phyloP scores from a whole-genome alignment of 2,329 filamentous ascomycete species.

The Aspergillus calidoustus region DNA sequence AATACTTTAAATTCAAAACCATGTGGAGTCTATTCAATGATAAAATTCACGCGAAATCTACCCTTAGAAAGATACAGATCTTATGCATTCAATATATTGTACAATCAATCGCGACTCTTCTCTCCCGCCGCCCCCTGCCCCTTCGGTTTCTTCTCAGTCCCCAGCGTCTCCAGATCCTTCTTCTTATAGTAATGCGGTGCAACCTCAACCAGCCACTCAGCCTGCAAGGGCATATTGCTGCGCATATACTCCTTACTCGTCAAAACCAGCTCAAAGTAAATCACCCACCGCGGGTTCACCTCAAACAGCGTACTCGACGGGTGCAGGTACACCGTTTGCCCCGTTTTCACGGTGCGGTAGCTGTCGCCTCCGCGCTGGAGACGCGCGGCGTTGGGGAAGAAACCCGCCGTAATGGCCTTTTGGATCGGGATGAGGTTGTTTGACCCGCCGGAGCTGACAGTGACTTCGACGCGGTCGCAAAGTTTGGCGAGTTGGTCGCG shows the following conservation, averaged over 20 bases:
- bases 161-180: constrained; percentile 81
- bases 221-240: constrained; percentile 80
- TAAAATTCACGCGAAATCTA: not conserved
- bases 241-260: constrained; percentile 97
- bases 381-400: constrained; percentile 90
- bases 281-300: constrained; percentile 80
- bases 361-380: constrained; percentile 82
- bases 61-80: not conserved
- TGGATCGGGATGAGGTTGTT: constrained; percentile 78
- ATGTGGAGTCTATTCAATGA: not conserved
- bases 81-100: not conserved
- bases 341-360: constrained; percentile 91
- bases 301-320: constrained; percentile 82
- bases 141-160: constrained; percentile 76
- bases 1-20: not conserved
- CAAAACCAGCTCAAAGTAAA: constrained; percentile 85
- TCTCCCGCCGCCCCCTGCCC: constrained; percentile 52
- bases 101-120: constrained; percentile 38
- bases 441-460: constrained; percentile 67
- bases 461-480: constrained; percentile 90
- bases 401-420: constrained; percentile 86
- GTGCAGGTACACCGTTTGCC: constrained; percentile 87
- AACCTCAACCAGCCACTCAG: constrained; percentile 83
- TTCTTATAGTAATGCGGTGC: constrained; percentile 95
- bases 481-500: constrained; percentile 90